A percentile compares a stretch with the other conserved stretches of the same genome.
Conservation (phyloP, 345 rosid genomes). For the Barbarea vulgaris region DNA sequence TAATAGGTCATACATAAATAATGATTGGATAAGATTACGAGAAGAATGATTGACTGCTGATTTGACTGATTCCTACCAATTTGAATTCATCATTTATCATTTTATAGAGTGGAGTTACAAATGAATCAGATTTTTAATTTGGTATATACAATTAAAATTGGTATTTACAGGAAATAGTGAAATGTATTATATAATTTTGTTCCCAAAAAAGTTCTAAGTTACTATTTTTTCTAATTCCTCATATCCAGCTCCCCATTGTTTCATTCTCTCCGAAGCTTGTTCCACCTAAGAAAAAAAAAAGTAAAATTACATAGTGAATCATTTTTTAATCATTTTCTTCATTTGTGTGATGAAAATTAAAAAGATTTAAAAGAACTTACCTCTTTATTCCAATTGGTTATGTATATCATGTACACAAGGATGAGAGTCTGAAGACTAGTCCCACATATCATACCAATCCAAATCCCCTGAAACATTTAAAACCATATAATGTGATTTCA, state of each 20-base stretch:
- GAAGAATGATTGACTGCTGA: neutral
- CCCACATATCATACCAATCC: conserved; percentile 94
- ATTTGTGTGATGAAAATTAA: neutral
- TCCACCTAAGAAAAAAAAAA: conserved; percentile 52
- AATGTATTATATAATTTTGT: neutral
- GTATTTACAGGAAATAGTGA: conserved; percentile 3
- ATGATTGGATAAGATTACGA: neutral
- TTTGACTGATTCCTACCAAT: neutral
- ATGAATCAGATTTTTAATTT: neutral
- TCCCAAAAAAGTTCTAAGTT: neutral
- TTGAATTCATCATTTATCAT: neutral
- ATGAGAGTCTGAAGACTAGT: conserved; percentile 81
- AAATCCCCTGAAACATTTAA: conserved; percentile 64
- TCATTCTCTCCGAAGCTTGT: conserved; percentile 72
- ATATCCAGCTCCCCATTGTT: conserved; percentile 57
- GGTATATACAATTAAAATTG: neutral
- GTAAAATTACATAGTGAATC: neutral
- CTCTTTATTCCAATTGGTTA: conserved; percentile 91
- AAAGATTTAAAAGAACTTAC: conserved; percentile 26
- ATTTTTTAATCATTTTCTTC: neutral
- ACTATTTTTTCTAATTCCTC: conserved; percentile 32
- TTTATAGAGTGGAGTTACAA: neutral
- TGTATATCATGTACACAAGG: conserved; percentile 56
- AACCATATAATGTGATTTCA: neutral
- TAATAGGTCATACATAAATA: conserved; percentile 26